These are phyloP conservation scores for Tulasnella calospora DNA, from an alignment of 768 basidiomycete species.

Conservation along the genomic window DNA sequence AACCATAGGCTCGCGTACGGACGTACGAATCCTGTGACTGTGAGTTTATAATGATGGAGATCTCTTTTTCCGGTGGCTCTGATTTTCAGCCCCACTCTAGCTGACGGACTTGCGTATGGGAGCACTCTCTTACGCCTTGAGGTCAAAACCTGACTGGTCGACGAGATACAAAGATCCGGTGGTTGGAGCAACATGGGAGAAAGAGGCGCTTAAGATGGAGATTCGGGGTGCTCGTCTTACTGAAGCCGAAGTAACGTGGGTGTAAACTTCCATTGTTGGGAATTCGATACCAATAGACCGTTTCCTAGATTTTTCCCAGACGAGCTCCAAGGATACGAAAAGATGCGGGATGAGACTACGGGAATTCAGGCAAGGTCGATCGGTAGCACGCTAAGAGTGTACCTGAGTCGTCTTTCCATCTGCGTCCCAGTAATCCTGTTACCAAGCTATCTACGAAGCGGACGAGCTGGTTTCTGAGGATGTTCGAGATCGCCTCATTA, in stretches of 20 bases:
- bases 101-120: slow-evolving; percentile 1
- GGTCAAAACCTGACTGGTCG: slow-evolving; percentile 17
- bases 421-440: slow-evolving; percentile 26
- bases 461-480: slow-evolving; percentile 36
- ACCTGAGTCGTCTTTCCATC: not conserved
- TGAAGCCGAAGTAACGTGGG: not conserved
- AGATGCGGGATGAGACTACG: slow-evolving; percentile 13
- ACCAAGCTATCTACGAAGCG: slow-evolving; percentile 33
- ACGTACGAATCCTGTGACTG: not conserved
- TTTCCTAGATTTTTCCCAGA: not conserved
- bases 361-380: not conserved
- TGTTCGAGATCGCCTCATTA: slow-evolving; percentile 33
- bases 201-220: not conserved
- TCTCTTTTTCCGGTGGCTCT: no score
- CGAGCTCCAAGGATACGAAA: slow-evolving; percentile 16
- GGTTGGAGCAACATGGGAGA: slow-evolving; percentile 10
- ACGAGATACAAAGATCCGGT: not conserved
- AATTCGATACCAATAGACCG: not conserved
- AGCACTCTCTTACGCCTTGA: not conserved
- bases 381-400: not conserved
- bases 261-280: not conserved
- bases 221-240: not conserved
- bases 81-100: not conserved
- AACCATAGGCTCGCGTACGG: not conserved
- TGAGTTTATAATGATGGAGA: not conserved